These are phyloP conservation scores for Leccinum boreale DNA, from an alignment of 768 basidiomycete species.

Conservation along the genomic window DNA sequence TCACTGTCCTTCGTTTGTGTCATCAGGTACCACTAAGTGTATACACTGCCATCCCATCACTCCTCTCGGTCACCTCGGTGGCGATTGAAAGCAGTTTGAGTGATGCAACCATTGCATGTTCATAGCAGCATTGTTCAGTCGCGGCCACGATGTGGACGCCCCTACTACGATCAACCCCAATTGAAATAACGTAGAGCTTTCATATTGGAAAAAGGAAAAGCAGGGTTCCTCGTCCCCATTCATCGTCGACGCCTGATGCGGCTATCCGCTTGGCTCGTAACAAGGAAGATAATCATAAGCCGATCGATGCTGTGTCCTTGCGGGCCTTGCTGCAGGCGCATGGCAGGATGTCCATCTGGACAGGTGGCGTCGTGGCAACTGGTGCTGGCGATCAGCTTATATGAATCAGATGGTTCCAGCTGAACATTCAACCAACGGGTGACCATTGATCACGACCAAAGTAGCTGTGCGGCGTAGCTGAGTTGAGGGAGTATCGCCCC, in stretches of 20 bases:
- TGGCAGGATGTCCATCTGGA: slow-evolving; percentile 13
- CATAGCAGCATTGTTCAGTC: not conserved
- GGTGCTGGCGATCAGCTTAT: slow-evolving; percentile 16
- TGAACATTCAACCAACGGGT: not conserved
- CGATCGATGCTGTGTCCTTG: slow-evolving; percentile 10
- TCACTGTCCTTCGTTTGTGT: slow-evolving; percentile 29
- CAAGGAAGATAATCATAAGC: slow-evolving; percentile 12
- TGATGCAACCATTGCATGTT: not conserved
- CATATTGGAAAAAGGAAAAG: slow-evolving; percentile 7
- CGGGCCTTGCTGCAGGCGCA: slow-evolving; percentile 16
- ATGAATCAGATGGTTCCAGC: slow-evolving; percentile 20
- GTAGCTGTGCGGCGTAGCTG: slow-evolving; percentile 15
- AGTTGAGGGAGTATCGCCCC: slow-evolving; percentile 19
- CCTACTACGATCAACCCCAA: not conserved
- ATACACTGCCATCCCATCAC: slow-evolving; percentile 18
- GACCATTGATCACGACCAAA: slow-evolving; percentile 7
- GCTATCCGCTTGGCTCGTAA: slow-evolving; percentile 5
- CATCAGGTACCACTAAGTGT: slow-evolving; percentile 25
- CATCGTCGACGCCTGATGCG: slow-evolving; percentile 14
- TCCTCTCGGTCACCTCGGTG: not conserved
- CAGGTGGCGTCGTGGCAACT: slow-evolving; percentile 18
- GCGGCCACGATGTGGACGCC: slow-evolving; percentile 10
- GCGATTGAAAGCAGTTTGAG: not conserved
- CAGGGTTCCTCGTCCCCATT: slow-evolving; percentile 14
- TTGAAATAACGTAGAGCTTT: slow-evolving; percentile 7